Evolutionary conservation across 345 rosid species (phyloP).

Genomic region (Microcos paniculata): DNA sequence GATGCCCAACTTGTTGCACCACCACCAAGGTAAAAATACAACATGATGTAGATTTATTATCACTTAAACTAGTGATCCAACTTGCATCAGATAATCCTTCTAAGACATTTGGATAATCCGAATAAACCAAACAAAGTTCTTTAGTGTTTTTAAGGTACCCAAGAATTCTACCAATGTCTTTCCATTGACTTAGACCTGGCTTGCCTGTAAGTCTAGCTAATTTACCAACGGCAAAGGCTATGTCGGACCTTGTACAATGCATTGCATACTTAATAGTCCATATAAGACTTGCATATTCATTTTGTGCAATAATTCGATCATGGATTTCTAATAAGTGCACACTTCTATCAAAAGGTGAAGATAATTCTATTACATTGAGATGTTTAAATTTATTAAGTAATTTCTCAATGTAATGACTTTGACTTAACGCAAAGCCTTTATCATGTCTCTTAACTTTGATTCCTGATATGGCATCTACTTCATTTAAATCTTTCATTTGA

Average conservation of each 20-base stretch:
- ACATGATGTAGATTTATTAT: not conserved
- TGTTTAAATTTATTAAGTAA: not conserved
- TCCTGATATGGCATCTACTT: too few species aligned
- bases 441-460: too few species aligned
- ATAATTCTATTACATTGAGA: not conserved
- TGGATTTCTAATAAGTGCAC: not conserved
- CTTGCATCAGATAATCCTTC: slow-evolving; percentile 8
- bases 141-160: not conserved
- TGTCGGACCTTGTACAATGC: slow-evolving; percentile 1
- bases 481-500: not conserved
- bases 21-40: slow-evolving; percentile 4
- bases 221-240: not conserved
- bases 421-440: too few species aligned
- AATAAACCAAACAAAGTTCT: not conserved
- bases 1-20: not conserved
- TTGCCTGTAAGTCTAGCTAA: slow-evolving; percentile 8
- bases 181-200: not conserved
- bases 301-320: not conserved
- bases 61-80: slow-evolving; percentile 15
- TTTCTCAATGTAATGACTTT: too few species aligned
- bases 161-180: not conserved
- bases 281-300: too few species aligned
- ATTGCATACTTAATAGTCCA: not conserved
- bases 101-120: not conserved
- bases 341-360: slow-evolving; percentile 1